Evolutionary conservation across 2,329 filamentous ascomycete genomes (phyloP).

Genomic region (Stagonosporopsis tanaceti): DNA sequence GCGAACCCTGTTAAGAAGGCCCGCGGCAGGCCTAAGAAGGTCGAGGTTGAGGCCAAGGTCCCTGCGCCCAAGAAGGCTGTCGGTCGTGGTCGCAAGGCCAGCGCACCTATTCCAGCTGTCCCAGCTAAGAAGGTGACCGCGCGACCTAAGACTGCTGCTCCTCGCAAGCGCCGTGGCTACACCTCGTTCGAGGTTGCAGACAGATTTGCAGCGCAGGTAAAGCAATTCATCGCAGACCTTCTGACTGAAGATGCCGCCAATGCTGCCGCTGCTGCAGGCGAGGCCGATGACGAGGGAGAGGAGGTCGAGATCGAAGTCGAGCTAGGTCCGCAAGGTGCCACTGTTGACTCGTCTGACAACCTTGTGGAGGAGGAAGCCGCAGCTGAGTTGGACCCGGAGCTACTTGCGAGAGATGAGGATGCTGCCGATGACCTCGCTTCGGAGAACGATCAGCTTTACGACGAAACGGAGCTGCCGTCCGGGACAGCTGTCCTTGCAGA

Average conservation of each 20-base stretch:
- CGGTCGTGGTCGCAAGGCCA: constrained; percentile 20
- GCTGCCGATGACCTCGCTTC: neutral
- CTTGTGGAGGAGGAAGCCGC: neutral
- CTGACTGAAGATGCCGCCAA: constrained; percentile 19
- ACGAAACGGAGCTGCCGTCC: constrained; percentile 13
- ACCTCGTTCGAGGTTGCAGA: constrained; percentile 39
- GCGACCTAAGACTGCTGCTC: constrained; percentile 17
- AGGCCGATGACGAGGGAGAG: constrained; percentile 18
- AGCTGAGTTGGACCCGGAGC: constrained; percentile 1
- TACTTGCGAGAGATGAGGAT: neutral
- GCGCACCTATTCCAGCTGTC: constrained; percentile 15
- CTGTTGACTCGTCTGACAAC: neutral
- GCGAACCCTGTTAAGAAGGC: constrained; percentile 27
- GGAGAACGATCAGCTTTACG: constrained; percentile 1
- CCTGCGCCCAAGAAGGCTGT: constrained; percentile 20
- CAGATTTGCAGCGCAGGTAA: constrained; percentile 29
- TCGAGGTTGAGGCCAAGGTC: constrained; percentile 6
- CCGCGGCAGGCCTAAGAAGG: constrained; percentile 30
- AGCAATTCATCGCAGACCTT: constrained; percentile 25
- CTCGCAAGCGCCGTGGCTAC: constrained; percentile 39
- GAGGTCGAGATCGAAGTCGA: constrained; percentile 11
- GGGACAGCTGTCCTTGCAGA: constrained; percentile 15
- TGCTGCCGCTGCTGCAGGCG: constrained; percentile 10
- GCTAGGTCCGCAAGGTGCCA: constrained; percentile 3
- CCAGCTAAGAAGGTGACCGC: constrained; percentile 21